Evolutionary conservation across 1,284 basidiomycete species (phyloP).

Genomic region (Irpex rosettiformis): DNA sequence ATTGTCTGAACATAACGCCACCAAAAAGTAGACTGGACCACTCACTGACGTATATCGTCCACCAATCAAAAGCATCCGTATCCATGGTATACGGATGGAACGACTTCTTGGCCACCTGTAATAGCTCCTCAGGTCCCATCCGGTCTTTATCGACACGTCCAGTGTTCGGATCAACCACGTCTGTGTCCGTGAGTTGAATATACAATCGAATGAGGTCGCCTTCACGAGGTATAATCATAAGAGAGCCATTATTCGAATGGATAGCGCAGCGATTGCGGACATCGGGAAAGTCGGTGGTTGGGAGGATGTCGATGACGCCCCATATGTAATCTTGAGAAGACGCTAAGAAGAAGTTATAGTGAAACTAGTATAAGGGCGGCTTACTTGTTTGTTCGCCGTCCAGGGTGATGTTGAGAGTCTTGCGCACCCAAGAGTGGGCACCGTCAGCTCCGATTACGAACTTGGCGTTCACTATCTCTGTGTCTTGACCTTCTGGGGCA

Average conservation of each 20-base stretch:
- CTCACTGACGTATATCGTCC: constrained; percentile 68
- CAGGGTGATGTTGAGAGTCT: constrained; percentile 64
- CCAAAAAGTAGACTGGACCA: too few species aligned
- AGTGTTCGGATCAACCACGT: constrained; percentile 44
- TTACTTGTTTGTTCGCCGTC: constrained; percentile 72
- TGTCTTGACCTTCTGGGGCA: constrained; percentile 22
- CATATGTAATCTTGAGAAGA: constrained; percentile 57
- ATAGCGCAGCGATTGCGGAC: constrained; percentile 68
- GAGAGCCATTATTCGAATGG: constrained; percentile 50
- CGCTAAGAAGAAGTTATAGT: background rate
- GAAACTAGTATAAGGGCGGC: constrained; percentile 15
- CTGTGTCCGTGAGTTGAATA: constrained; percentile 59
- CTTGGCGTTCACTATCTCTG: constrained; percentile 49
- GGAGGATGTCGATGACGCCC: constrained; percentile 74
- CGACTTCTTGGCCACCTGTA: constrained; percentile 65
- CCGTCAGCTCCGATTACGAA: constrained; percentile 59
- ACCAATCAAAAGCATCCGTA: constrained; percentile 69
- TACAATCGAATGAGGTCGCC: constrained; percentile 72
- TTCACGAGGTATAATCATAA: constrained; percentile 78
- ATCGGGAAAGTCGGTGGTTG: constrained; percentile 79
- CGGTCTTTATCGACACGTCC: constrained; percentile 62
- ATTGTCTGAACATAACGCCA: too few species aligned
- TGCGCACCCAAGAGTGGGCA: constrained; percentile 84
- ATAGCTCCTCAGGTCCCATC: constrained; percentile 56
- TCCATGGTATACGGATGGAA: constrained; percentile 68